Evolutionary conservation across 2,329 filamentous ascomycete genomes (phyloP).

Genomic region (Aspergillus costaricaensis): DNA sequence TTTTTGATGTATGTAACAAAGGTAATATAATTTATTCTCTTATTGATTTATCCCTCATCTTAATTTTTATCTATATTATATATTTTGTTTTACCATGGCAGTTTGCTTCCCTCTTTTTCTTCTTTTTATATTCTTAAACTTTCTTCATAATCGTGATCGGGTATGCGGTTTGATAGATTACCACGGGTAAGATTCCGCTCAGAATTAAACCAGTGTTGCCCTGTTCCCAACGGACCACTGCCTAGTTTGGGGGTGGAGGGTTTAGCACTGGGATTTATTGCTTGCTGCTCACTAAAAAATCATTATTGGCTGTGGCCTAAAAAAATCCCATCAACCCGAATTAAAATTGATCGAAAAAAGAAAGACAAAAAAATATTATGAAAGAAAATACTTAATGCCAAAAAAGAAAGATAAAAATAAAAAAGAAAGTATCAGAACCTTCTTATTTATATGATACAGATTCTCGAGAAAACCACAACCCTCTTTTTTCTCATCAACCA

Average conservation of each 20-base stretch:
- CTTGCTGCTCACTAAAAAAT: background rate
- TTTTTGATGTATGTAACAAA: no score
- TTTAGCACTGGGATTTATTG: background rate
- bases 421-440: slow-evolving; percentile 2
- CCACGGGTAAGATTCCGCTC: background rate
- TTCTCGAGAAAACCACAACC: background rate
- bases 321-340: slow-evolving; percentile 5
- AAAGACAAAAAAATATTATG: background rate
- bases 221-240: background rate
- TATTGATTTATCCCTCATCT: no score
- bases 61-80: no score
- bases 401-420: background rate
- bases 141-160: no score
- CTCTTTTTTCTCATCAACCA: slow-evolving; percentile 1
- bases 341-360: slow-evolving; percentile 5
- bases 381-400: slow-evolving; percentile 4
- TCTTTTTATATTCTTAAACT: no score
- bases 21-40: no score
- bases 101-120: no score
- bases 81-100: no score
- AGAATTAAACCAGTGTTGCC: background rate
- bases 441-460: slow-evolving; percentile 16
- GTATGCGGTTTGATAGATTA: no score
- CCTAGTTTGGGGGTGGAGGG: background rate
- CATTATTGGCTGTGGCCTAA: background rate